Evolutionary conservation across 2,329 filamentous ascomycete species (phyloP).

Genomic region (Ascocoryne sarcoides): DNA sequence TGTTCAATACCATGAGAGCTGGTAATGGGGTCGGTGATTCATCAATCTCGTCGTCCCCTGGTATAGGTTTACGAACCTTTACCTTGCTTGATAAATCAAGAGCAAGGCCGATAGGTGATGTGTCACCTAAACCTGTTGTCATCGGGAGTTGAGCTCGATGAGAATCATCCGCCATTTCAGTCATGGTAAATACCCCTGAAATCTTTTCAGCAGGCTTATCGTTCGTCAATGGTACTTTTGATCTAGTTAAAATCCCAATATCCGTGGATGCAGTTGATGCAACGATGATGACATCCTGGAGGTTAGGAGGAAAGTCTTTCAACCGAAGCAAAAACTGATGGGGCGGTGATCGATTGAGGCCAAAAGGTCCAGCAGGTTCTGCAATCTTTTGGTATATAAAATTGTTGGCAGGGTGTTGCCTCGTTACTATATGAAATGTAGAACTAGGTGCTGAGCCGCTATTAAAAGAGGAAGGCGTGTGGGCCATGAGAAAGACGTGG

Average conservation of each 20-base stretch:
- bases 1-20: slow-evolving; percentile 74
- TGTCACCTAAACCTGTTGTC: slow-evolving; percentile 58
- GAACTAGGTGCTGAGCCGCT: slow-evolving; percentile 48
- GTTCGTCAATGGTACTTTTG: slow-evolving; percentile 56
- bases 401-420: slow-evolving; percentile 44
- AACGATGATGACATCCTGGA: slow-evolving; percentile 75
- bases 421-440: slow-evolving; percentile 70
- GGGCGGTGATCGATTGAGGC: slow-evolving; percentile 53
- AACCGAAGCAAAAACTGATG: slow-evolving; percentile 73
- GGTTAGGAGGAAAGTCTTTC: slow-evolving; percentile 67
- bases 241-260: slow-evolving; percentile 68
- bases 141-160: slow-evolving; percentile 69
- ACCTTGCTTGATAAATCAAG: slow-evolving; percentile 80
- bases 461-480: slow-evolving; percentile 57
- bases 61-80: slow-evolving; percentile 69
- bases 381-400: slow-evolving; percentile 68
- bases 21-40: slow-evolving; percentile 76
- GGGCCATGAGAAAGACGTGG: slow-evolving; percentile 70
- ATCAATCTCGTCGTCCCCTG: slow-evolving; percentile 68
- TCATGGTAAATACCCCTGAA: slow-evolving; percentile 63
- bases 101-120: slow-evolving; percentile 67
- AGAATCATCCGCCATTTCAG: slow-evolving; percentile 63
- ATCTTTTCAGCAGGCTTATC: slow-evolving; percentile 51
- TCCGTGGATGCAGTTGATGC: slow-evolving; percentile 74
- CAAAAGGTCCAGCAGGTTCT: slow-evolving; percentile 67